Evolutionary conservation across 1,284 basidiomycete genomes (phyloP).

Genomic region (Cutaneotrichosporon cyanovorans): DNA sequence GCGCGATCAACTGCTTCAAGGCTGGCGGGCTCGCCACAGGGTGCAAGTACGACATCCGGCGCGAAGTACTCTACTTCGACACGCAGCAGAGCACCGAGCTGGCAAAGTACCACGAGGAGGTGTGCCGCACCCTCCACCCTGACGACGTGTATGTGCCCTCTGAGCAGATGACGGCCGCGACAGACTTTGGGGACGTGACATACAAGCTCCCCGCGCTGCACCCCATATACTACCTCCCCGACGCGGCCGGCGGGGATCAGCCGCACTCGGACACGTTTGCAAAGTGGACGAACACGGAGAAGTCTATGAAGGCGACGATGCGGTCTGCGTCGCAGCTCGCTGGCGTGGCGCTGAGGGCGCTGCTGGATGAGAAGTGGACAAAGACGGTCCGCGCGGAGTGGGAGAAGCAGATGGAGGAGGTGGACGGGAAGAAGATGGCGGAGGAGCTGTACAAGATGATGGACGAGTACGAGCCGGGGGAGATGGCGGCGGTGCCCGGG

Average conservation of each 20-base stretch:
- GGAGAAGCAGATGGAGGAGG: conserved; percentile 4
- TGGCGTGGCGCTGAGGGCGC: not conserved
- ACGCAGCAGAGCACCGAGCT: conserved; percentile 16
- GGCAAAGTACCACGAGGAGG: conserved; percentile 2
- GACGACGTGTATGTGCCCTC: not conserved
- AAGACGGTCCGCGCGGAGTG: not conserved
- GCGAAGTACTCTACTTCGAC: conserved; percentile 35
- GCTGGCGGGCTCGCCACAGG: conserved; percentile 42
- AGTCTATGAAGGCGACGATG: not conserved
- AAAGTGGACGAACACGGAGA: not conserved
- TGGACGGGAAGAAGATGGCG: not conserved
- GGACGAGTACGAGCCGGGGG: not conserved
- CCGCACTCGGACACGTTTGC: conserved; percentile 11
- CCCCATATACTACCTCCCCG: conserved; percentile 6
- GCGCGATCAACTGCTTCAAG: conserved; percentile 41
- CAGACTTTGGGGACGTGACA: conserved; percentile 12
- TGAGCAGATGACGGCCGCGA: conserved; percentile 2
- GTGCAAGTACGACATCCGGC: conserved; percentile 31
- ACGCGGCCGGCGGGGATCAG: not conserved
- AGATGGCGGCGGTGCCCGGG: too few species aligned
- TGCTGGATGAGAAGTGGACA: conserved; percentile 3
- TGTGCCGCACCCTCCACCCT: too few species aligned
- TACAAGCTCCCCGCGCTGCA: conserved; percentile 7
- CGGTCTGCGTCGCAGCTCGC: conserved; percentile 4
- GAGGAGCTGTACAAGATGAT: not conserved